Evolutionary conservation across 768 basidiomycete species (phyloP).

Genomic region (Dioszegia crocea): DNA sequence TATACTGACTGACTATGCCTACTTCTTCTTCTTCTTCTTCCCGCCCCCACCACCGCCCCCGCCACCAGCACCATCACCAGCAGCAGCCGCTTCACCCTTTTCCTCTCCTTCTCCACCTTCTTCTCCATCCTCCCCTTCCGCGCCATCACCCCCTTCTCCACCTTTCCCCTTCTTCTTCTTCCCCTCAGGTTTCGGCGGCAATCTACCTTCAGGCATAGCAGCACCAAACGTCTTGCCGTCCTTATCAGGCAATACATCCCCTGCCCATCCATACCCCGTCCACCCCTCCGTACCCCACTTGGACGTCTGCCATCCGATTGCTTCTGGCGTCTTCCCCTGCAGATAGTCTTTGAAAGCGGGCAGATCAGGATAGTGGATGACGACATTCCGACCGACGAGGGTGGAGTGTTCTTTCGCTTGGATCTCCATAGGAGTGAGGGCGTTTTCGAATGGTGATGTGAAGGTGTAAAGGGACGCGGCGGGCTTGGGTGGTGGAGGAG

Average conservation of each 20-base stretch:
- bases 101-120: slow-evolving; percentile 11
- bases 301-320: slow-evolving; percentile 16
- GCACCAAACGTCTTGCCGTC: slow-evolving; percentile 31
- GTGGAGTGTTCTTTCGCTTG: slow-evolving; percentile 21
- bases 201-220: slow-evolving; percentile 20
- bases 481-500: neutral
- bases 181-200: neutral
- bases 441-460: slow-evolving; percentile 7
- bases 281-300: slow-evolving; percentile 26
- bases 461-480: neutral
- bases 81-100: slow-evolving; percentile 2
- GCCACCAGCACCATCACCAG: slow-evolving; percentile 4
- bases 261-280: slow-evolving; percentile 40
- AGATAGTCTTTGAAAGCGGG: slow-evolving; percentile 29
- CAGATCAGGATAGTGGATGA: slow-evolving; percentile 36
- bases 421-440: slow-evolving; percentile 19
- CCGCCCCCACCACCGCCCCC: slow-evolving; percentile 4
- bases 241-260: slow-evolving; percentile 24
- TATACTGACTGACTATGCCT: neutral
- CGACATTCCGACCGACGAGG: slow-evolving; percentile 20
- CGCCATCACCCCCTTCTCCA: slow-evolving; percentile 13
- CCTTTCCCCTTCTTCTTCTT: slow-evolving; percentile 21
- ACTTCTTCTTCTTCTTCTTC: slow-evolving; percentile 11
- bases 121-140: neutral
- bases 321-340: slow-evolving; percentile 10